phyloP scores from a whole-genome alignment of 179 eudicot species.

The Beta lomatogona region DNA sequence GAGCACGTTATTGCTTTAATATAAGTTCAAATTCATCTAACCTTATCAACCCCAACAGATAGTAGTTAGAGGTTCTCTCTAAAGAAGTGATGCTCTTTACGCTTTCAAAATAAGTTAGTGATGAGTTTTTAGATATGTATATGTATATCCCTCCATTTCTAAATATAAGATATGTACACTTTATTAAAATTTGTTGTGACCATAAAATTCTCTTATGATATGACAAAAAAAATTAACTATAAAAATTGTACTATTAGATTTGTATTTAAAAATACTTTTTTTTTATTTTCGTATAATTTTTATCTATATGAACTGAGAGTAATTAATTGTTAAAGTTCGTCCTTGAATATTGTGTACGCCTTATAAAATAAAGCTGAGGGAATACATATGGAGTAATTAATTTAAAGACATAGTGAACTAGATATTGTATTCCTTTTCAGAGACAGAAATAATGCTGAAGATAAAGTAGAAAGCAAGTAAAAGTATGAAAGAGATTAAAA shows the following conservation, averaged over 20 bases:
- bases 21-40: conserved; percentile 27
- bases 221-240: no score
- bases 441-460: conserved; percentile 9
- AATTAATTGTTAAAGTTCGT: no score
- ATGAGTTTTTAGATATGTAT: conserved; percentile 14
- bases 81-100: conserved; percentile 28
- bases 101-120: conserved; percentile 24
- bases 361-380: no score
- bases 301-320: no score
- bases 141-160: no score
- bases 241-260: no score
- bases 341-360: no score
- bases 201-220: no score
- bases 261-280: no score
- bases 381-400: background rate
- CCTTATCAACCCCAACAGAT: conserved; percentile 32
- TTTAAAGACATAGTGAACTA: conserved; percentile 1
- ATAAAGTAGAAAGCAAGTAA: conserved; percentile 21
- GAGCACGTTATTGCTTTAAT: conserved; percentile 1
- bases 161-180: no score
- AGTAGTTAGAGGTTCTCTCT: conserved; percentile 23
- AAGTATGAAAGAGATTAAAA: background rate
- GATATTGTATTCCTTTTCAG: conserved; percentile 6
- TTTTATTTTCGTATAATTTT: no score
- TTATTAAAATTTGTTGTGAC: no score